Evolutionary conservation across 1,139 yeast genomes (phyloP), one percentile per base, ranked within the genome.

Genomic region (Meyerozyma carpophila): DNA sequence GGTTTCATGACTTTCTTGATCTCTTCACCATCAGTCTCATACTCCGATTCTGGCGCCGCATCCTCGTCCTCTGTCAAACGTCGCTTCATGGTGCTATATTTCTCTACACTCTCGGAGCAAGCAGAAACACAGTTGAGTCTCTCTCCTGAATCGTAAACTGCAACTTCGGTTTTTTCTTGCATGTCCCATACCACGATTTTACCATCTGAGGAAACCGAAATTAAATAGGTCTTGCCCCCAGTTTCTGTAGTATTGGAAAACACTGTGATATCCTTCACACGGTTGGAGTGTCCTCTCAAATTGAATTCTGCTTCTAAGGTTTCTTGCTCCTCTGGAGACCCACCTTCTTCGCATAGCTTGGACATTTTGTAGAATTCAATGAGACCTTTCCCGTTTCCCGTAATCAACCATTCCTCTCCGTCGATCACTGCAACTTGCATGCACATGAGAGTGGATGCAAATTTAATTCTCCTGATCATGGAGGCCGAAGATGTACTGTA

Each of bases 161-260:
- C 97, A 54, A 87, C 95, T 53, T 75, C 75, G 1, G 68, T 57
- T 2, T 51, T 47, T 16, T 52, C 53, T 4, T 66, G 55, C 56
- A 91, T 66, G 58, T 90, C 86, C 96, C 98, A 93, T 3, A 93
- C 83, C 11, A 91, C 95, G 44, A 93, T 82, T 56, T 80, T 85
- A 34, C 98, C 98, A 61, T 93, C 98, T 0, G 97, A 88, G 0
- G 96, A 87, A 10, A 90, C 89, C 2, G 96, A 84, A 1, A 87
- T 75, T 59, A 94, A 66, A 56, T 76, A 84, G 6, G 76, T 73
- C 25, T 59, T 61, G 29, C 55, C 58, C 14, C 55, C 50, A 3
- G 71, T 61, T 42, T 68, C 73, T 1, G 55, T 57, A 0, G 62
- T 57, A 48, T 79, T 71, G 45, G 67, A 65, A 55, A 75, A 79